A percentile compares a stretch with the other conserved stretches of the same genome.
Evolutionary conservation across 768 basidiomycete genomes (phyloP).

Genomic region (Dendrothele bispora): DNA sequence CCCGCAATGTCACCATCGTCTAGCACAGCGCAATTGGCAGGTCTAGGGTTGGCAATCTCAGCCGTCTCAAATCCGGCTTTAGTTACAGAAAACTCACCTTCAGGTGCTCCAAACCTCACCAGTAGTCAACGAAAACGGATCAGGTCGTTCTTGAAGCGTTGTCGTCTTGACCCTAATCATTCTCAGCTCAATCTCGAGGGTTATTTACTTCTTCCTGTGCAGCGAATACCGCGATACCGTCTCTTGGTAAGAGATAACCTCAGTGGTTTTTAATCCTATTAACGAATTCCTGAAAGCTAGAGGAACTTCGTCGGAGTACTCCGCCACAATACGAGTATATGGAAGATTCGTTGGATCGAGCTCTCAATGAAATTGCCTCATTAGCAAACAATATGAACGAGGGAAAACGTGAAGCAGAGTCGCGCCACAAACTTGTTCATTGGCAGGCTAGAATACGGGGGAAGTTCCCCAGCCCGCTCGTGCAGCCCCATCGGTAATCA

Average conservation of each 20-base stretch:
- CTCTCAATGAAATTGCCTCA: slow-evolving; percentile 82
- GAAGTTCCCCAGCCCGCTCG: slow-evolving; percentile 94
- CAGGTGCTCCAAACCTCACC: slow-evolving; percentile 57
- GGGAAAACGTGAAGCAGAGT: slow-evolving; percentile 94
- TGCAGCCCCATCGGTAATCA: slow-evolving; percentile 89
- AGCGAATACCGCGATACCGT: slow-evolving; percentile 96
- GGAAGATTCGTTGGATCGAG: slow-evolving; percentile 84
- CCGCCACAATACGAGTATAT: slow-evolving; percentile 75
- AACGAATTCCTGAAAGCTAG: slow-evolving; percentile 50
- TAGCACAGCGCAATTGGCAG: slow-evolving; percentile 61
- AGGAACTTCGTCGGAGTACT: slow-evolving; percentile 82
- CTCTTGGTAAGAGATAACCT: slow-evolving; percentile 63
- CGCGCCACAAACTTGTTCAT: slow-evolving; percentile 83
- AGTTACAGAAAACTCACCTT: slow-evolving; percentile 37
- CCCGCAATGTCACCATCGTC: slow-evolving; percentile 56
- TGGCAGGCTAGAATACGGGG: slow-evolving; percentile 90
- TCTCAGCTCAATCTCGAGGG: slow-evolving; percentile 93
- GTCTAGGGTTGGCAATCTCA: slow-evolving; percentile 58
- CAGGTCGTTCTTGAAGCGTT: slow-evolving; percentile 86
- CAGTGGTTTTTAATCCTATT: slow-evolving; percentile 8
- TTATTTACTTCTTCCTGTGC: slow-evolving; percentile 91
- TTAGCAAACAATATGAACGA: slow-evolving; percentile 97
- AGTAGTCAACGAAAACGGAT: slow-evolving; percentile 87
- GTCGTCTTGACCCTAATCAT: slow-evolving; percentile 85
- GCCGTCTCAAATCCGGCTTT: slow-evolving; percentile 46